These are phyloP conservation scores for Yamadazyma dendronema DNA, from an alignment of 1,139 yeast species.

Conservation along the genomic window DNA sequence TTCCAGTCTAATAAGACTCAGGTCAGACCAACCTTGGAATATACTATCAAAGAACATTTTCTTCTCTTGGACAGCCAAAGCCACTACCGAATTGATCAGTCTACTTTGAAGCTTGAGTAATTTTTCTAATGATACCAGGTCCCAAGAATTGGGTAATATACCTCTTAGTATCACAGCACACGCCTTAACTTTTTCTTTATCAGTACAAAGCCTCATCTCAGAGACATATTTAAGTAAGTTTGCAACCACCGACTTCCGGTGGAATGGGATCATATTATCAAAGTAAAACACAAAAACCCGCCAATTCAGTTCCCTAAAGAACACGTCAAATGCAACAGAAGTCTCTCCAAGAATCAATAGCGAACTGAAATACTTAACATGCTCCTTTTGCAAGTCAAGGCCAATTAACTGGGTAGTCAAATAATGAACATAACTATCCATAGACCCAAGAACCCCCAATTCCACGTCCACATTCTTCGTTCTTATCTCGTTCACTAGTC, in stretches of 20 bases:
- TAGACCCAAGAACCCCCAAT: constrained; percentile 15
- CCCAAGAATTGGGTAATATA: neutral
- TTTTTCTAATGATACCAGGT: neutral
- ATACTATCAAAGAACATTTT: constrained; percentile 5
- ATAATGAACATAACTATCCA: constrained; percentile 23
- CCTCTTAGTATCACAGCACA: constrained; percentile 1
- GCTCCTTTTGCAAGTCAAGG: constrained; percentile 7
- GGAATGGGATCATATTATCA: neutral
- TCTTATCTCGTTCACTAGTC: constrained; percentile 22
- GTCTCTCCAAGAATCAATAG: constrained; percentile 4
- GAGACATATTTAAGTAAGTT: constrained; percentile 3
- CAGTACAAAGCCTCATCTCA: constrained; percentile 1
- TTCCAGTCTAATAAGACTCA: constrained; percentile 25
- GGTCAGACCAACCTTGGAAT: constrained; percentile 32
- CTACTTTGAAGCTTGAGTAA: constrained; percentile 4
- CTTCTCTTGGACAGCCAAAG: neutral
- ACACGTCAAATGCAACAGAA: constrained; percentile 19
- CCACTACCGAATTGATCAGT: constrained; percentile 4
- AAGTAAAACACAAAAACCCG: neutral
- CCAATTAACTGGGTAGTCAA: constrained; percentile 18
- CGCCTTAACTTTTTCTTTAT: constrained; percentile 5
- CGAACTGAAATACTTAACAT: constrained; percentile 26
- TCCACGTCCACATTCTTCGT: constrained; percentile 5
- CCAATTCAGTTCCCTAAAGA: constrained; percentile 23
- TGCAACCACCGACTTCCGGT: constrained; percentile 3